A percentile compares a stretch with the other conserved stretches of the same genome.
phyloP scores from a whole-genome alignment of 176 grass and related monocot species.

The Stipa capillata region DNA sequence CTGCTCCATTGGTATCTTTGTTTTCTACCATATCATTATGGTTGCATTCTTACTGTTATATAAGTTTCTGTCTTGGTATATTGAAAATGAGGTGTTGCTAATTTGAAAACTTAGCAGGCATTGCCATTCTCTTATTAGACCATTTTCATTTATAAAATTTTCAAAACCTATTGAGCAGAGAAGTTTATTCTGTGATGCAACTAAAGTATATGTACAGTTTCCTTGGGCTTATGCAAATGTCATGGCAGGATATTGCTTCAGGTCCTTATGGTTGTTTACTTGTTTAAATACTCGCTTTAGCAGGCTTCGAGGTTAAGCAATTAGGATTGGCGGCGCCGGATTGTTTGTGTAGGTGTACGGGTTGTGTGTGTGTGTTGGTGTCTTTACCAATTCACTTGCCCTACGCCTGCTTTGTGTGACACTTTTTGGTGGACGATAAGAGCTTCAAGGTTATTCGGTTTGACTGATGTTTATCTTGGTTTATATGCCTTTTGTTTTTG shows the following conservation, averaged over 20 bases:
- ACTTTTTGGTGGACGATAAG: neutral
- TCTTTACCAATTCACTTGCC: neutral
- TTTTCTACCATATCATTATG: neutral
- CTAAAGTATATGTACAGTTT: neutral
- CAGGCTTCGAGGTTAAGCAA: no score
- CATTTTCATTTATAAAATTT: neutral
- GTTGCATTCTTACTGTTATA: neutral
- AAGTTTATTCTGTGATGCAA: neutral
- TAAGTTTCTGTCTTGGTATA: neutral
- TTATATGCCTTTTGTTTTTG: neutral
- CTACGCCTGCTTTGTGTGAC: neutral
- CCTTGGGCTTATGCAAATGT: neutral
- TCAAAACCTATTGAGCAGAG: neutral
- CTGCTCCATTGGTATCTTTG: neutral
- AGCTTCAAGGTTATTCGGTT: neutral
- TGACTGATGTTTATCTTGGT: neutral
- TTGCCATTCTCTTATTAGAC: neutral
- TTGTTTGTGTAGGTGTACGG: no score
- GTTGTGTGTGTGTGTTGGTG: no score
- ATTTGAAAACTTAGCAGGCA: neutral
- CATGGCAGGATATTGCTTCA: neutral
- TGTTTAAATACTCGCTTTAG: neutral
- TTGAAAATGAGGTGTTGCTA: neutral
- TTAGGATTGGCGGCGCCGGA: no score
- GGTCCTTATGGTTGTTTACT: neutral